Evolutionary conservation across 1,284 basidiomycete species (phyloP).

Genomic region (Leccinum pachyderme): DNA sequence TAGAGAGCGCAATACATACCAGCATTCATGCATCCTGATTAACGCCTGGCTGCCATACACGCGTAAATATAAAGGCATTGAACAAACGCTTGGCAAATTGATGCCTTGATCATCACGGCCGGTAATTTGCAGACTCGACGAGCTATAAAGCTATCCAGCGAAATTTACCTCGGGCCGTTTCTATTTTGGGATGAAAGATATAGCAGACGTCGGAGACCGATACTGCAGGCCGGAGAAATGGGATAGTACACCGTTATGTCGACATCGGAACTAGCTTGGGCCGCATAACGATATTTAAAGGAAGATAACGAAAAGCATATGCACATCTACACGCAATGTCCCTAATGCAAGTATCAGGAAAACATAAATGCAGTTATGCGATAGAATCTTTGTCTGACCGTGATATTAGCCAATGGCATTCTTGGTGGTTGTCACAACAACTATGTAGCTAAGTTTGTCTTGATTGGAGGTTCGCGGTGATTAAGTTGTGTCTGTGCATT

Average conservation of each 20-base stretch:
- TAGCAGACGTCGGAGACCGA: not conserved
- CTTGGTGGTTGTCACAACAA: not conserved
- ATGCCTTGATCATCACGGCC: not conserved
- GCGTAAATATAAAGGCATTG: not conserved
- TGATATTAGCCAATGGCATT: not conserved
- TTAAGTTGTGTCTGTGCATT: not conserved
- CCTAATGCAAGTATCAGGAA: not conserved
- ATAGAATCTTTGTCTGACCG: not conserved
- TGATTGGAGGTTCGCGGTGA: not conserved
- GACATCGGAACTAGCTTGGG: not conserved
- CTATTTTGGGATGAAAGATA: not conserved
- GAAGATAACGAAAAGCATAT: not conserved
- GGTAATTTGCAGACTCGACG: not conserved
- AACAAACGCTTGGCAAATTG: not conserved
- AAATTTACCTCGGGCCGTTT: not conserved
- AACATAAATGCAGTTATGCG: not conserved
- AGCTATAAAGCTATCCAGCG: not conserved
- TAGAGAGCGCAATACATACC: not conserved
- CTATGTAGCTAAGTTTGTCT: not conserved
- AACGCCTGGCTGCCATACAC: not conserved
- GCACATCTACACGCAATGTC: not conserved
- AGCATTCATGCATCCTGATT: not conserved
- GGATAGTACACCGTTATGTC: not conserved
- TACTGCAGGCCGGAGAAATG: not conserved
- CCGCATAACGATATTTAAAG: not conserved